Base-by-base conservation (phyloP, 2,329 filamentous ascomycete genomes). In the Blastomyces emzantsi region DNA sequence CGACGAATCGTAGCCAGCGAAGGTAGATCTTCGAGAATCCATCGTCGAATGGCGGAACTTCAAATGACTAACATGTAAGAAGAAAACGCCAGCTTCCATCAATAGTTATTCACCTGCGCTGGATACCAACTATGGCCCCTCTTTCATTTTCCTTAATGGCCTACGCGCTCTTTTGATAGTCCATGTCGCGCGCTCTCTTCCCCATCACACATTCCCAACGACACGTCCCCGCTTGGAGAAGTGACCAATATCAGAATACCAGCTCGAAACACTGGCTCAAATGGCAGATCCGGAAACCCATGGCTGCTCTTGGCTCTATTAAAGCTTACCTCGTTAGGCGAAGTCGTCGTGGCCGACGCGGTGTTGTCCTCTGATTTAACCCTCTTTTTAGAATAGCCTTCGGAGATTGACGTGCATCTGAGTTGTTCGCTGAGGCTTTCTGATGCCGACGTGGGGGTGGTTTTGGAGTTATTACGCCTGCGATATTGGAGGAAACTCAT, bases 201-300 rank as follows among this genome's bases (percentile, higher is more conserved):
- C 28, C 30, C 61, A 63, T 65, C 66, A 49, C 63, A 66, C 36
- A 59, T 45, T 45, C 64, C 67, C 47, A 66, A n/a, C 47, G 43
- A 64, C 22, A 66, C 63, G 2, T 63, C 62, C 17, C 67, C 67
- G 5, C 54, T 47, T 13, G 64, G 66, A 9, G 66, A 66, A 7
- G 67, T 68, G 28, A 67, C 61, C 36, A 68, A 39, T 17, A 67
- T 62, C 55, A 67, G 49, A 43, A 68, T 68, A 5, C 67, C 67
- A 6, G 63, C 67, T 25, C 61, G 52, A 11, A 66, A 63, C 41
- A 41, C 30, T 3, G 66, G 62, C 15, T 67, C 62, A 54, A 60
- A 64, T 28, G 59, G 59, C 49, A 65, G 51, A 45, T 60, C 28
- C 11, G 61, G 51, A 22, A 57, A 56, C 28, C 41, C 51, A 25